phyloP scores from a whole-genome alignment of 2,329 filamentous ascomycete genomes.

The Fusarium setosum region DNA sequence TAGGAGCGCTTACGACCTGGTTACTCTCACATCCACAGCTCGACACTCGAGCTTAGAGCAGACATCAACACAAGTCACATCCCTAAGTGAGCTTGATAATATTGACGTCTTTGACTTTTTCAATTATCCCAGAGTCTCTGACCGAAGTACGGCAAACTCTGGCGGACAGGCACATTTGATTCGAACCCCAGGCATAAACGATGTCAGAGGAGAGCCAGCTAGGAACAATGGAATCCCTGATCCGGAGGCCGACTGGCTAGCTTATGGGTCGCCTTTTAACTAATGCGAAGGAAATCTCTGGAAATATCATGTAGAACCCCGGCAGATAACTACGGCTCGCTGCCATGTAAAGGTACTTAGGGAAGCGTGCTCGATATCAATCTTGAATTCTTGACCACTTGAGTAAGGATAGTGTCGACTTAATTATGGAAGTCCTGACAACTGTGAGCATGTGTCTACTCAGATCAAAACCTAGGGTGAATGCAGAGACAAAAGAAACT shows the following conservation, averaged over 20 bases:
- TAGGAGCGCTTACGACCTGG: conserved; percentile 54
- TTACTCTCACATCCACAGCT: conserved; percentile 49
- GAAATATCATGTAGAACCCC: neutral
- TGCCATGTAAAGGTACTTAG: neutral
- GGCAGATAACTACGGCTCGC: neutral
- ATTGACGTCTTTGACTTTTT: conserved; percentile 60
- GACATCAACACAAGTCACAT: conserved; percentile 52
- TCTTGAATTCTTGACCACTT: too few species aligned
- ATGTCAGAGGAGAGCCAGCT: neutral
- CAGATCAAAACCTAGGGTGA: too few species aligned
- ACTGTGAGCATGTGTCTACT: too few species aligned
- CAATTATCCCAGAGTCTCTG: conserved; percentile 52
- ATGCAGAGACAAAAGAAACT: too few species aligned
- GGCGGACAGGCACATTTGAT: conserved; percentile 33
- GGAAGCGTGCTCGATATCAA: too few species aligned
- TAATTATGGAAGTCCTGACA: too few species aligned
- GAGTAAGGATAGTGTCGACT: too few species aligned
- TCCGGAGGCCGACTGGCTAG: conserved; percentile 32
- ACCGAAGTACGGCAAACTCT: conserved; percentile 25
- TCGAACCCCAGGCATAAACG: conserved; percentile 1
- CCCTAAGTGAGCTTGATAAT: conserved; percentile 54
- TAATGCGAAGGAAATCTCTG: neutral
- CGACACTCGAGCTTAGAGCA: conserved; percentile 52
- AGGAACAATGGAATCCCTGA: conserved; percentile 26
- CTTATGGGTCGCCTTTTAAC: conserved; percentile 25